Evolutionary conservation across 2,329 filamentous ascomycete species (phyloP), one percentile per base, ranked within the genome.

Genomic region (Emergomyces pasteurianus): DNA sequence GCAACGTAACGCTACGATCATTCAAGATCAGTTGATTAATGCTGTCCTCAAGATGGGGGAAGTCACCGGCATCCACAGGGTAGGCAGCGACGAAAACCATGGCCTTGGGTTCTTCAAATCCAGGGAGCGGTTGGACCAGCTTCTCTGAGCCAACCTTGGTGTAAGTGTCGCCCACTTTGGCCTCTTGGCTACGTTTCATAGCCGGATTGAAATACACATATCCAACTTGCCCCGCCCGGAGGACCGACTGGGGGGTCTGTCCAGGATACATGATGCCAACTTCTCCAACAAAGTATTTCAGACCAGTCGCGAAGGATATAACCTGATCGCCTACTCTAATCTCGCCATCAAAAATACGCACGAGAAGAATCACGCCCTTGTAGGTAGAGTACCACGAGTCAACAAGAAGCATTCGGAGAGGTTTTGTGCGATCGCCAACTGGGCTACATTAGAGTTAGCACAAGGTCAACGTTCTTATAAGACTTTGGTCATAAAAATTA

Each of bases 51-150:
- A 99, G 79, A 69, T 91, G 88, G 50, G 84, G 83, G 70, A 95
- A 92, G 72, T 96, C 90, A 67, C 86, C 80, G 67, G 95, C 91
- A 69, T 99, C 92, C 0, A 92, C 91, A 0, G 94, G 94, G 68
- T 96, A 99, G 0, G 94, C 94, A 0, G 92, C 92, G 3, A 99
- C 94, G 67, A 99, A 99, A 4, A 99, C 94, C 94, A 99, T 99
- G 6, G 92, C 88, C 73, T 99, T 95, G 1, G 94, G 92, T 73
- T 99, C 94, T 71, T 96, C 92, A 63, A 99, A 99, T 2, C 92
- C 94, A 0, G 91, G 90, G 59, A 92, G 86, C 14, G 89, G 86
- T 72, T 92, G 81, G 1, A 99, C 91, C 0, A 81, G 70, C 62
- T 84, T 83, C 75, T 96, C 89, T 26, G 79, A 85, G 1, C 90